phyloP scores from a whole-genome alignment of 1,139 yeast species.

The Nakaseomyces delphensis region DNA sequence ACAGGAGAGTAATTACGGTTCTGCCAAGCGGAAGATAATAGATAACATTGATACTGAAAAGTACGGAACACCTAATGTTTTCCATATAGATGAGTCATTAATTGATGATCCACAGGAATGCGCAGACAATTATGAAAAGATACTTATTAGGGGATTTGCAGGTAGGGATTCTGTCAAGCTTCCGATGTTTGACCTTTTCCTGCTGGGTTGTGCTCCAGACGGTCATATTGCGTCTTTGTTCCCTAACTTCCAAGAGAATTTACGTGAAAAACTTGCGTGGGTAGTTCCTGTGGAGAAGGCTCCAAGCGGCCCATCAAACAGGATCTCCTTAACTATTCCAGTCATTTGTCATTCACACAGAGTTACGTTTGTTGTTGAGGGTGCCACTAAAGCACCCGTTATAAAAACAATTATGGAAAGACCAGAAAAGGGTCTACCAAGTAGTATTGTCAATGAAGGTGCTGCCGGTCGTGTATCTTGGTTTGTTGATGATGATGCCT shows the following conservation, averaged over 20 bases:
- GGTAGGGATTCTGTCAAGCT: conserved; percentile 89
- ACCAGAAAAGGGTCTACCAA: conserved; percentile 93
- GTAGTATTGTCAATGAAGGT: conserved; percentile 87
- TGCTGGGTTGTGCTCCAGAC: conserved; percentile 97
- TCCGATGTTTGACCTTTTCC: conserved; percentile 84
- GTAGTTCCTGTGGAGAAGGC: conserved; percentile 89
- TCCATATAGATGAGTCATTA: conserved; percentile 70
- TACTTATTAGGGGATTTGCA: conserved; percentile 83
- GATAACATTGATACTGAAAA: conserved; percentile 48
- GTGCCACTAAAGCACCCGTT: conserved; percentile 90
- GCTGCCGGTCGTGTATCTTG: conserved; percentile 95
- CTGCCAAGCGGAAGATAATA: conserved; percentile 72
- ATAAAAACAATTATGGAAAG: conserved; percentile 91
- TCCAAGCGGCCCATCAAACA: conserved; percentile 78
- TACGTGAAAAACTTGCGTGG: conserved; percentile 93
- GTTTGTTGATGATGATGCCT: conserved; percentile 96
- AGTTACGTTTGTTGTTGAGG: conserved; percentile 91
- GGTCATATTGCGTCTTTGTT: conserved; percentile 95
- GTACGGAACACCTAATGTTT: conserved; percentile 57
- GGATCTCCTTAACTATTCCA: conserved; percentile 89
- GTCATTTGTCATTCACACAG: conserved; percentile 91
- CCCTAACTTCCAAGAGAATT: conserved; percentile 75
- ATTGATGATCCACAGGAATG: conserved; percentile 86
- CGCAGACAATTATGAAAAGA: conserved; percentile 86
- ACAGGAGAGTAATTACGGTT: conserved; percentile 81